Percentiles rank a stretch among this genome's conserved stretches.
Conservation (phyloP, 129 eudicot species). For the Chrysanthemum lavandulifolium region DNA sequence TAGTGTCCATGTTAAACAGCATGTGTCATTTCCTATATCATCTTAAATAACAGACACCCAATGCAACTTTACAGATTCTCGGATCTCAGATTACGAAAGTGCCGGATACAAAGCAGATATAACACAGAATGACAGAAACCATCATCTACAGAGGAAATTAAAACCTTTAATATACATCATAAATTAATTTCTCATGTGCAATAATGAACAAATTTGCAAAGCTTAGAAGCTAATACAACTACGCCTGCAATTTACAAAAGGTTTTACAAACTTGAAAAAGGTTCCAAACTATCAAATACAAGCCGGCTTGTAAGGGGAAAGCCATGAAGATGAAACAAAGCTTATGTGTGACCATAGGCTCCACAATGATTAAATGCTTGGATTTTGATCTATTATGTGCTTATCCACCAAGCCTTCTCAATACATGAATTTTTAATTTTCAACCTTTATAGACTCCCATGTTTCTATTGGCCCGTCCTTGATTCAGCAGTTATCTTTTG, state of each 20-base stretch:
- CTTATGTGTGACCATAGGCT: no score
- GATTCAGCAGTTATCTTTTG: background rate
- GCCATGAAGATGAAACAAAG: no score
- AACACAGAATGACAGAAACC: background rate
- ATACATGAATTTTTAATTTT: background rate
- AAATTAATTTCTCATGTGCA: background rate
- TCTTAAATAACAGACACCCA: background rate
- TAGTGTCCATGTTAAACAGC: no score
- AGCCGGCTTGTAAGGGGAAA: no score
- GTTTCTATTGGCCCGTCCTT: background rate
- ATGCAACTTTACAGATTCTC: background rate
- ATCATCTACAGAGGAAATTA: background rate
- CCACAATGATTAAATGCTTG: no score
- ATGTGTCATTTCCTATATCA: background rate
- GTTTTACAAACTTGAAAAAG: no score
- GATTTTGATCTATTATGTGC: no score
- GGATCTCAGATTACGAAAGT: background rate
- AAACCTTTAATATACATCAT: background rate
- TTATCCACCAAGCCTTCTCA: background rate
- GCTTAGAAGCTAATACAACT: background rate
- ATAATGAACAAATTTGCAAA: background rate
- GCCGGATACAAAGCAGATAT: constrained; percentile 7
- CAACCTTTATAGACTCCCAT: background rate
- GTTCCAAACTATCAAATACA: no score
- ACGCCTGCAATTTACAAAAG: no score